Evolutionary conservation across 2,329 filamentous ascomycete genomes (phyloP), one percentile per base, ranked within the genome.

Genomic region (Huntiella moniliformis): DNA sequence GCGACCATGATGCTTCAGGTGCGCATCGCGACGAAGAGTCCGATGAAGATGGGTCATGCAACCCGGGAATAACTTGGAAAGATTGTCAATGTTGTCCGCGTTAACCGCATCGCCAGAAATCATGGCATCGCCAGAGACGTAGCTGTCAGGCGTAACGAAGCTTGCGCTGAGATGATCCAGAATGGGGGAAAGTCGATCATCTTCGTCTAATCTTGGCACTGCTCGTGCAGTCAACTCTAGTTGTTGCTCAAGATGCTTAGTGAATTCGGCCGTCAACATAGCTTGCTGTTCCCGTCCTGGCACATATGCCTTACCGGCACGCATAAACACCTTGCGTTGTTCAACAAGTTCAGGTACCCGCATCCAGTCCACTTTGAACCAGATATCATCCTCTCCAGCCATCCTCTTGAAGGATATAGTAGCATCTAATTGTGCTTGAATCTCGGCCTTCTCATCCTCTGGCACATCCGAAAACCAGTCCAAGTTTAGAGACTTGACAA

Each of bases 341-440:
- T 95, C 87, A 1, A 98, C 78, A 34, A 98, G 64, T 51, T 96
- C 88, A 0, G 88, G 85, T 1, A 98, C 91, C 32, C 78, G 74
- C 58, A 86, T 82, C 86, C 88, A 98, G 56, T 95, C 85, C 1
- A 96, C 85, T 64, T 95, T 96, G 68, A 92, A 93, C 80, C 85
- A 98, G 18, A 67, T 77, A 55, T 91, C 84, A 37, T 94, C 84
- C 12, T 94, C 85, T 4, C 67, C 61, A 17, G 56, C 53, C 40
- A 54, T 55, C 53, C 63, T 62, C 44, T 60, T 61, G 4, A 55
- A 55, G 1, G 58, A 58, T 7, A 58, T 51, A 45, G 67, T 64
- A 16, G 49, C 49, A 38, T 48, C 44, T 44, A 93, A 61, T 49
- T 82, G 71, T 0, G 73, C 65, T 1, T 68, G 67, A 45, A 85